phyloP scores from a whole-genome alignment of 2,329 filamentous ascomycete species.

The Ceratocystis harringtonii region DNA sequence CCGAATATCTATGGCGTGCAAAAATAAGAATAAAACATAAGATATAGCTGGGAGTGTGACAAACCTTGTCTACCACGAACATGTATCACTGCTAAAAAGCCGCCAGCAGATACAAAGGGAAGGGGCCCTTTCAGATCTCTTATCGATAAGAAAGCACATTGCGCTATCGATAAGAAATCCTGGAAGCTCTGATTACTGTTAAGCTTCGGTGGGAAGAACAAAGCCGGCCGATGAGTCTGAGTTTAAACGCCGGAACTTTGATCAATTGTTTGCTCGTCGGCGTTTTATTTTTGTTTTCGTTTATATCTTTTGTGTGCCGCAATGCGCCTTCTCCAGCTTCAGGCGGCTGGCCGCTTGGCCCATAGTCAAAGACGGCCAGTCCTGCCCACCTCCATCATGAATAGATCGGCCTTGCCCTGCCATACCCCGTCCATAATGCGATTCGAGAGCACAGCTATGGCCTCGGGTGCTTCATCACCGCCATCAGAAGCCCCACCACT shows the following conservation, averaged over 20 bases:
- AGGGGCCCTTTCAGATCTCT: neutral
- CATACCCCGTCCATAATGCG: neutral
- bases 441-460: neutral
- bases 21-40: neutral
- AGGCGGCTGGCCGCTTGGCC: neutral
- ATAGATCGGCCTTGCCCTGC: neutral
- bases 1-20: neutral
- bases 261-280: neutral
- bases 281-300: neutral
- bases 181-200: neutral
- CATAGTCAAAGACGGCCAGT: neutral
- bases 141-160: conserved; percentile 4
- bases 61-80: too few species aligned
- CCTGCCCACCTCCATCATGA: neutral
- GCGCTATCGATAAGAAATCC: conserved; percentile 10
- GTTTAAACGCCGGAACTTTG: neutral
- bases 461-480: neutral
- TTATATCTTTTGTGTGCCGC: neutral
- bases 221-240: neutral
- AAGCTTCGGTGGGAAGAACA: neutral
- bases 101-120: neutral
- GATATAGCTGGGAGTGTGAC: too few species aligned
- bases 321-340: conserved; percentile 5
- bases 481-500: neutral
- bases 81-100: neutral